Evolutionary conservation across 2,329 filamentous ascomycete genomes (phyloP), one percentile per base, ranked within the genome.

Genomic region (Penicillium corylophilum): DNA sequence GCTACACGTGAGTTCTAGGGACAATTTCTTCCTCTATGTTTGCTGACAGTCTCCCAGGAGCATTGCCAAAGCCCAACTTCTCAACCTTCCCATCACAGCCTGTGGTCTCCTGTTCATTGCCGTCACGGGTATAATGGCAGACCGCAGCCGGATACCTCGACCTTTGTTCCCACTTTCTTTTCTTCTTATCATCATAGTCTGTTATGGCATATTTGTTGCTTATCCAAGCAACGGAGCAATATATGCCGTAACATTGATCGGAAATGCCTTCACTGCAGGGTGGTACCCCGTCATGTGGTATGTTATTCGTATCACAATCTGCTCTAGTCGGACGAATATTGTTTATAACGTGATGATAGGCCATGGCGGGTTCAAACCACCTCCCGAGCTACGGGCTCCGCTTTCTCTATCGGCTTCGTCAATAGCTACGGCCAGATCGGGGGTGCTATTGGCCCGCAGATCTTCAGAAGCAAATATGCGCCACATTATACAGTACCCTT

Each of bases 381-480:
- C 0, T 69, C 66, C 40, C 57, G 74, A 3, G 73, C 77, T 1
- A 80, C 77, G 0, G 77, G 77, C 0, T 78, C 77, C 0, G 77
- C 77, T 1, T 80, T 80, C 59, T 71, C 74, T 2, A 78, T 80
- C 48, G 77, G 73, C 1, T 80, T 79, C 47, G 76, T 77, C 45
- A 79, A 79, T 54, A 76, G 72, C 50, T 78, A 79, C 56, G 77
- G 77, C 0, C 76, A 79, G 54, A 77, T 80, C 16, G 77, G 77
- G 4, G 76, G 75, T 15, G 75, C 76, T 1, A 70, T 79, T 10
- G 77, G 75, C 0, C 73, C 77, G 9, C 77, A 79, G 58, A 71
- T 79, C 20, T 80, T 79, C 56, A 64, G 68, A 35, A 70, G 67
- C 28, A 67, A 67, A 33, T 80, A 76, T 46, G 76, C 76, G 7